Evolutionary conservation across 805 yeast genomes (phyloP), one percentile per base, ranked within the genome.

Genomic region (Ascoidea asiatica): DNA sequence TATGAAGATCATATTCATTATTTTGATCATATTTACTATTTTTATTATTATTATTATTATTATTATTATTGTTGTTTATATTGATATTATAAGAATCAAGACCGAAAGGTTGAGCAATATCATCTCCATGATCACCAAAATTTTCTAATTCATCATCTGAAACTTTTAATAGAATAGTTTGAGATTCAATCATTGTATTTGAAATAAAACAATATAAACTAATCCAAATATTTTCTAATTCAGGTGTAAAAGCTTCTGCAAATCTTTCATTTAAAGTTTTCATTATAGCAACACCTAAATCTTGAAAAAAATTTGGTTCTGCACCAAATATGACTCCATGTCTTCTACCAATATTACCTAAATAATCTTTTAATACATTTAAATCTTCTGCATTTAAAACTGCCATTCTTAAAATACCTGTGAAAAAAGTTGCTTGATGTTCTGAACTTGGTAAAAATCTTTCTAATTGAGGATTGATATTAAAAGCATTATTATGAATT

Each of bases 131-230:
- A n/a, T n/a, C n/a, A n/a, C n/a, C n/a, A n/a, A n/a, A n/a, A n/a
- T n/a, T n/a, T 29, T 29, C 35, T 29, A 15, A 15, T 11, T 8
- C 35, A 29, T 29, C 15, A 15, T 29, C 15, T 29, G 8, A 8
- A 8, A 11, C 35, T 29, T 29, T 15, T 29, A 15, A 15, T 29
- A 29, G 15, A 3, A 29, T 29, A 15, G 35, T 29, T 8, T 56
- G 57, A 18, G 56, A 51, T 40, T 51, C 49, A 38, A 58, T 49
- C 50, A 58, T 50, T 5, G 61, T 52, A 41, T 56, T 57, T 13
- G 56, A 49, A n/a, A 59, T 43, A 44, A 51, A 58, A 39, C 56
- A 49, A 45, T 53, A 60, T 20, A 59, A 44, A 18, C 47, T 51
- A 21, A 51, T 47, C 62, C 62, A 59, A 4, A 45, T 40, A 36